Percentiles rank a stretch among this genome's conserved stretches.
Conservation (phyloP, 116 monocot species). For the Phalaenopsis hybrid region DNA sequence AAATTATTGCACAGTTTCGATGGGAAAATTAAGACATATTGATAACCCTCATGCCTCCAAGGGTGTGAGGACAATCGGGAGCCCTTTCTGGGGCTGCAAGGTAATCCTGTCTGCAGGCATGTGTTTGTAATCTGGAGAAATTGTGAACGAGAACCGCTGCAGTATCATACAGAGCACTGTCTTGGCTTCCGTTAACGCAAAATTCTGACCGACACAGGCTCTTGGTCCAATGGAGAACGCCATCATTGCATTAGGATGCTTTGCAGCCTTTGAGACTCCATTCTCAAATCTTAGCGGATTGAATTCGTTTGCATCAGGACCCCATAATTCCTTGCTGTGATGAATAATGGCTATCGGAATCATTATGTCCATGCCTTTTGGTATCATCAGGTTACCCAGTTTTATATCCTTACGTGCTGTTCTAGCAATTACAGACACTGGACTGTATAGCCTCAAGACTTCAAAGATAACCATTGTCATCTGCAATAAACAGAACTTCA, state of each 20-base stretch:
- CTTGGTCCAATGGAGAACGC: constrained; percentile 57
- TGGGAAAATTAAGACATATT: neutral
- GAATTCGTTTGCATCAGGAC: constrained; percentile 48
- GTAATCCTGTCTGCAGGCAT: constrained; percentile 29
- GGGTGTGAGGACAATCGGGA: constrained; percentile 38
- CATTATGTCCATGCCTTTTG: constrained; percentile 21
- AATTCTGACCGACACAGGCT: constrained; percentile 55
- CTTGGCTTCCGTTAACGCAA: constrained; percentile 70
- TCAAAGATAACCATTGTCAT: constrained; percentile 54
- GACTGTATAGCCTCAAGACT: constrained; percentile 43
- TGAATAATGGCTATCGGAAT: constrained; percentile 42
- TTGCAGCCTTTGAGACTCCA: constrained; percentile 43
- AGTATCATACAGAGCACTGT: constrained; percentile 48
- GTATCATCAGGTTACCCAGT: constrained; percentile 35
- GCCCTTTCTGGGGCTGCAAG: constrained; percentile 46
- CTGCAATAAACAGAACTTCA: constrained; percentile 13
- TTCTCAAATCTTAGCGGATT: constrained; percentile 58
- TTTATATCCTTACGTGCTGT: constrained; percentile 24
- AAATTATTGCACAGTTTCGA: neutral
- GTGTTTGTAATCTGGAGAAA: constrained; percentile 49
- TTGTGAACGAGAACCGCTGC: constrained; percentile 47
- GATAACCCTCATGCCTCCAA: constrained; percentile 1
- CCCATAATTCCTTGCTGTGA: constrained; percentile 51
- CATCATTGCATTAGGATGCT: constrained; percentile 45
- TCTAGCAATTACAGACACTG: constrained; percentile 20